Evolutionary conservation across 805 yeast species (phyloP).

Genomic region (Lipomyces mesembrius): DNA sequence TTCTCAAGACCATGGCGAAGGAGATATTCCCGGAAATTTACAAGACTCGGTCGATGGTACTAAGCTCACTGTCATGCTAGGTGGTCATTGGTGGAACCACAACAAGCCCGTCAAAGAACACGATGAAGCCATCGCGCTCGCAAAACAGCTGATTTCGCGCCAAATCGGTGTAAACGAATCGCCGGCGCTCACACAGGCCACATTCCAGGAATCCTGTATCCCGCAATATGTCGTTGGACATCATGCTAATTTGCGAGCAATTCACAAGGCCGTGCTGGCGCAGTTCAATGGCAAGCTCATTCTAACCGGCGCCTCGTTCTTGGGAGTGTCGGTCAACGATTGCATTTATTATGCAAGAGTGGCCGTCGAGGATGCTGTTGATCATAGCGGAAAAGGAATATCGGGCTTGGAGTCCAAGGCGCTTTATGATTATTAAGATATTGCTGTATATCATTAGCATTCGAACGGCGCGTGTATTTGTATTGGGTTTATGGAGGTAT

Average conservation of each 20-base stretch:
- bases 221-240: constrained; percentile 62
- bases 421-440: neutral
- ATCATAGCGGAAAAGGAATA: constrained; percentile 21
- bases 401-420: constrained; percentile 27
- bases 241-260: constrained; percentile 18
- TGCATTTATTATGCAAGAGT: constrained; percentile 32
- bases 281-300: constrained; percentile 28
- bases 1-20: constrained; percentile 17
- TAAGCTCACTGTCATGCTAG: constrained; percentile 86
- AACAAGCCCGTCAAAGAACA: constrained; percentile 41
- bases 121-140: constrained; percentile 42
- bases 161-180: constrained; percentile 48
- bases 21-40: constrained; percentile 14
- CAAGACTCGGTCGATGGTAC: constrained; percentile 52
- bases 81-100: constrained; percentile 66
- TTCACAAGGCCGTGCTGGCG: constrained; percentile 21
- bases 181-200: constrained; percentile 46
- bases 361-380: constrained; percentile 30
- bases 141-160: constrained; percentile 49
- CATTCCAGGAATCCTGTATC: constrained; percentile 61
- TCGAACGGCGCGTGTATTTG: no score
- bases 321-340: constrained; percentile 33
- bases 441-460: no score
- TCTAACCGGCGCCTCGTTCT: constrained; percentile 33
- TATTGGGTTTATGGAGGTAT: no score